Evolutionary conservation across 1,284 basidiomycete genomes (phyloP).

Genomic region (Xerocomus tenax): DNA sequence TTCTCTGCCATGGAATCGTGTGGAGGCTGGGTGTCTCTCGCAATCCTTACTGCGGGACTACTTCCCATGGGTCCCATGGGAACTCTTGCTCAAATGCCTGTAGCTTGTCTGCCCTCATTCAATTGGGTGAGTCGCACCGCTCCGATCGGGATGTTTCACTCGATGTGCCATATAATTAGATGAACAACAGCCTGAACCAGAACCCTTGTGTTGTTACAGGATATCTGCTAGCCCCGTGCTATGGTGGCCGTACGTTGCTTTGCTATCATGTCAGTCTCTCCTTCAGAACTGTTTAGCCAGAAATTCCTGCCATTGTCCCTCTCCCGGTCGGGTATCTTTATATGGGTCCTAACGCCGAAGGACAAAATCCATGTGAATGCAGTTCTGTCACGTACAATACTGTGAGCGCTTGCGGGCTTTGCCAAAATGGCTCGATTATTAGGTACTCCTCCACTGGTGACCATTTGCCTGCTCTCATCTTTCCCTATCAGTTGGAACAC

Average conservation of each 20-base stretch:
- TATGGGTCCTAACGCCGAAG: constrained; percentile 15
- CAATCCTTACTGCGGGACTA: constrained; percentile 13
- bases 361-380: constrained; percentile 26
- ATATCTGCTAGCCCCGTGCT: constrained; percentile 29
- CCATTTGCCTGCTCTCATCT: background rate
- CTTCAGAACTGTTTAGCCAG: constrained; percentile 12
- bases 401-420: constrained; percentile 30
- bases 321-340: constrained; percentile 18
- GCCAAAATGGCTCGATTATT: constrained; percentile 23
- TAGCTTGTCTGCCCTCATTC: constrained; percentile 17
- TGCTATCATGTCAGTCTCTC: background rate
- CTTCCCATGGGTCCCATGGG: constrained; percentile 12
- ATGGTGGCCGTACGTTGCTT: constrained; percentile 23
- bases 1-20: constrained; percentile 9
- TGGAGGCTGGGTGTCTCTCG: constrained; percentile 7
- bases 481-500: constrained; percentile 23
- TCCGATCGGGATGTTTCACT: background rate
- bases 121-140: constrained; percentile 20
- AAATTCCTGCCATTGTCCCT: constrained; percentile 12
- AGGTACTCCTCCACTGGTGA: constrained; percentile 4
- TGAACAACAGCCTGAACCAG: constrained; percentile 30
- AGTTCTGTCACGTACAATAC: constrained; percentile 29
- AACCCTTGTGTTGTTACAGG: constrained; percentile 31
- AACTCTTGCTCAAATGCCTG: constrained; percentile 19
- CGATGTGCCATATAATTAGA: constrained; percentile 17